Conservation (phyloP, 257 asterid species). For the Nicotiana paniculata region DNA sequence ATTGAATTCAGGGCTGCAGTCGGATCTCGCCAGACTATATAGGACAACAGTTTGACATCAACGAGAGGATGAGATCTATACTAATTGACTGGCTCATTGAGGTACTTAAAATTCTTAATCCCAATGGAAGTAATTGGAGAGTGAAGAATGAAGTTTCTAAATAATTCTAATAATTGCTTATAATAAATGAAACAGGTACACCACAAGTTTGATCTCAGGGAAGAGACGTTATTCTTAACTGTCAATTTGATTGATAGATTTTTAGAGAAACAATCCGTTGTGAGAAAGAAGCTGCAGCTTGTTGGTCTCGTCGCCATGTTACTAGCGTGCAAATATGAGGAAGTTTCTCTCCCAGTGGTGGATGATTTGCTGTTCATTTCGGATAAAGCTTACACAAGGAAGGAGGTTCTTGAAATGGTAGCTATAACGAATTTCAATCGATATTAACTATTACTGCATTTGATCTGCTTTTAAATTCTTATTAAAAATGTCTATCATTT, state of each 20-base stretch:
- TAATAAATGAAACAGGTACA: slow-evolving; percentile 52
- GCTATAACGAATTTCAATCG: no score
- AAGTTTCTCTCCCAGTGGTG: slow-evolving; percentile 77
- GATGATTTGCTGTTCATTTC: slow-evolving; percentile 84
- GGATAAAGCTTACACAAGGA: slow-evolving; percentile 74
- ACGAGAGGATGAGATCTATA: slow-evolving; percentile 82
- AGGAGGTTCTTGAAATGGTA: slow-evolving; percentile 85
- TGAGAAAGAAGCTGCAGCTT: slow-evolving; percentile 82
- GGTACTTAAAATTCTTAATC: slow-evolving; percentile 24
- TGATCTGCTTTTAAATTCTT: background rate
- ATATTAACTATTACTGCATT: background rate
- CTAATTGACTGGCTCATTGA: slow-evolving; percentile 93
- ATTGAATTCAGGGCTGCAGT: slow-evolving; percentile 46
- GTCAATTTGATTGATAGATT: slow-evolving; percentile 79
- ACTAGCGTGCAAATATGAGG: slow-evolving; percentile 89
- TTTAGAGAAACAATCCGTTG: slow-evolving; percentile 68
- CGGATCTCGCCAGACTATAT: slow-evolving; percentile 72
- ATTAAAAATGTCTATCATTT: background rate
- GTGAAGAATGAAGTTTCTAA: background rate
- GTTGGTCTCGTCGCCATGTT: slow-evolving; percentile 86
- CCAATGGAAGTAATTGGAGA: background rate
- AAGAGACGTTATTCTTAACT: slow-evolving; percentile 69
- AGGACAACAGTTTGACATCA: slow-evolving; percentile 72
- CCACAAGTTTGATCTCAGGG: slow-evolving; percentile 85
- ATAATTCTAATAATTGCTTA: background rate